phyloP scores from a whole-genome alignment of 306 rosid genomes.

The Crotalaria pallida region DNA sequence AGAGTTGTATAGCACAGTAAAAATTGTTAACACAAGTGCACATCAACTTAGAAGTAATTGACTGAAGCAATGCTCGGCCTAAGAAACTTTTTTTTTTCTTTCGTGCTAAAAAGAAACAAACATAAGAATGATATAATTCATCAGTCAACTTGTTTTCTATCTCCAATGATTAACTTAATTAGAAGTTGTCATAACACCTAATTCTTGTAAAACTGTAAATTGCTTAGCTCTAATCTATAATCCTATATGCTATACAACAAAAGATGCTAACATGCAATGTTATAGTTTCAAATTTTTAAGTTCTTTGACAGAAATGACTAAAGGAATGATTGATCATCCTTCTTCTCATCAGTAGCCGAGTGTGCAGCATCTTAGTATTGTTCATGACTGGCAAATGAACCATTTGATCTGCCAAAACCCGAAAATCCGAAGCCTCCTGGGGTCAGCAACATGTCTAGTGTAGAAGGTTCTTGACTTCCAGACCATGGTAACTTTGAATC shows the following conservation, averaged over 20 bases:
- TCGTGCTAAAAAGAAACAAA: background rate
- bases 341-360: slow-evolving; percentile 9
- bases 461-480: slow-evolving; percentile 16
- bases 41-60: background rate
- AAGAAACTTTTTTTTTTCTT: background rate
- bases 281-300: background rate
- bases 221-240: background rate
- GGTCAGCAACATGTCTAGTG: slow-evolving; percentile 3
- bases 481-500: slow-evolving; percentile 4
- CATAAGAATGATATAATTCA: background rate
- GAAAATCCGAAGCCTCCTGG: slow-evolving; percentile 8
- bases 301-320: slow-evolving; percentile 27
- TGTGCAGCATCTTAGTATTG: background rate
- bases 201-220: background rate
- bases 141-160: background rate
- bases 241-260: slow-evolving; percentile 19
- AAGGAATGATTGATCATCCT: slow-evolving; percentile 24
- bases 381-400: slow-evolving; percentile 5
- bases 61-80: background rate
- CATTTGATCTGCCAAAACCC: background rate
- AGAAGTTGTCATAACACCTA: background rate
- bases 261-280: background rate
- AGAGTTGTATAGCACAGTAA: background rate
- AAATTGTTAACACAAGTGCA: background rate
- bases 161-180: background rate